Base-by-base conservation (phyloP, 2,329 filamentous ascomycete genomes). In the Saccharata proteae region DNA sequence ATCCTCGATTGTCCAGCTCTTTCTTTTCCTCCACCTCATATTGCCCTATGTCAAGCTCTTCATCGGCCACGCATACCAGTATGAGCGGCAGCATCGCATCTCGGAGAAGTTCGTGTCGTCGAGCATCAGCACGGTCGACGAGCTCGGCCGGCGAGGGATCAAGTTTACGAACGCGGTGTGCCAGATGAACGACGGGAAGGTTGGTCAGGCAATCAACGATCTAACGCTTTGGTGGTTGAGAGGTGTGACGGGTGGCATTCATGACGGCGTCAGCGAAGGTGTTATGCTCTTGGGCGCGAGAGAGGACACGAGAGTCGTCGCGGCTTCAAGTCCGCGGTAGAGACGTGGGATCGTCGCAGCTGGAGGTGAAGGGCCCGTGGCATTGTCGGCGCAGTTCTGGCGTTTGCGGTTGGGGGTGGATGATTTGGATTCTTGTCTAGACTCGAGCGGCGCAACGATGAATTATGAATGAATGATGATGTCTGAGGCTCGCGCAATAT, bases 41-140 rank as follows among this genome's bases (percentile, higher is more conserved):
- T 49, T 77, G 8, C 75, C 77, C 2, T 78, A 77, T 43, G 45
- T 75, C 18, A 64, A 70, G 39, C 43, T 66, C 4, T 49, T 78
- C 9, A 41, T 76, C 10, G 59, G 61, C 11, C 53, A 65, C 11
- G 60, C 67, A 11, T 76, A 74, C 39, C 58, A 65, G 29, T 76
- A 77, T 39, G 79, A 85, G 48, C 67, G 74, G 11, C 65, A 73
- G 41, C 71, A 83, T 52, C 71, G 69, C 39, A 61, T 85, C 37
- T 74, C 67, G 1, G 68, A 76, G 44, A 65, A 67, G 15, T 39
- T 77, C 2, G 50, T 77, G 12, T 59, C 61, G 6, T 58, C 59
- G 14, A 57, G 70, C 5, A 52, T 76, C 18, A 58, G 61, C 27
- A 60, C 68, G 2, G 67, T 69, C 3, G 67, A 74, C 39, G 53